A percentile compares a stretch with the other conserved stretches of the same genome.
Conservation (phyloP, 257 asterid genomes). For the Nicotiana tabacum region DNA sequence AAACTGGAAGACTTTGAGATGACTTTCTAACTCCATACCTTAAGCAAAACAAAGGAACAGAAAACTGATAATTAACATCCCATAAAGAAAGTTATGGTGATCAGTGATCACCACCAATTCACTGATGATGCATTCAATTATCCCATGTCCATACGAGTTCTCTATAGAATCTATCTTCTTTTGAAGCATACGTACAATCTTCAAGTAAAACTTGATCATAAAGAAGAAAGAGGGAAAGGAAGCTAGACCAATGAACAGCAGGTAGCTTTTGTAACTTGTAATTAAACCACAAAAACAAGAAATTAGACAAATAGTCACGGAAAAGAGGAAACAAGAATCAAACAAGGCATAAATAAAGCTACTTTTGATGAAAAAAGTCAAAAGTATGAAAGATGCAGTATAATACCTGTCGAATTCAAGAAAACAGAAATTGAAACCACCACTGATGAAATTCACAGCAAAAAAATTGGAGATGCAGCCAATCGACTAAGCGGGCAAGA, state of each 20-base stretch:
- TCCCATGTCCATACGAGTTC: not conserved
- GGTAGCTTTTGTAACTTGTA: not conserved
- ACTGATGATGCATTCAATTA: not conserved
- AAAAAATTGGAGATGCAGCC: constrained; percentile 5
- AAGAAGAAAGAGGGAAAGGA: not conserved
- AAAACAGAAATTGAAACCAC: not conserved
- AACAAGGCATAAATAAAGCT: not conserved
- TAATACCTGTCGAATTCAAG: constrained; percentile 29
- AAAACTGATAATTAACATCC: not conserved
- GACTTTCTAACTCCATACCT: constrained; percentile 3
- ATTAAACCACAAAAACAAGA: not conserved
- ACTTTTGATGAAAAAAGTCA: constrained; percentile 2
- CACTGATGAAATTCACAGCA: not conserved
- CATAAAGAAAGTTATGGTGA: not conserved
- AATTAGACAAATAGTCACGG: not conserved
- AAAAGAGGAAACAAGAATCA: not conserved
- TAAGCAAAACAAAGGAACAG: not conserved
- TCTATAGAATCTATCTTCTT: not conserved
- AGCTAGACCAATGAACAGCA: not conserved
- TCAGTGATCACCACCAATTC: not conserved
- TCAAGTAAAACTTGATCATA: not conserved
- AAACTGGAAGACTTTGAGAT: not conserved
- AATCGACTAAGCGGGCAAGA: constrained; percentile 12
- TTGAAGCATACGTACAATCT: not conserved
- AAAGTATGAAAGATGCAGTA: constrained; percentile 1